These are phyloP conservation scores for Penicillium malachiteum DNA, from an alignment of 495 filamentous ascomycete species.

Conservation along the genomic window DNA sequence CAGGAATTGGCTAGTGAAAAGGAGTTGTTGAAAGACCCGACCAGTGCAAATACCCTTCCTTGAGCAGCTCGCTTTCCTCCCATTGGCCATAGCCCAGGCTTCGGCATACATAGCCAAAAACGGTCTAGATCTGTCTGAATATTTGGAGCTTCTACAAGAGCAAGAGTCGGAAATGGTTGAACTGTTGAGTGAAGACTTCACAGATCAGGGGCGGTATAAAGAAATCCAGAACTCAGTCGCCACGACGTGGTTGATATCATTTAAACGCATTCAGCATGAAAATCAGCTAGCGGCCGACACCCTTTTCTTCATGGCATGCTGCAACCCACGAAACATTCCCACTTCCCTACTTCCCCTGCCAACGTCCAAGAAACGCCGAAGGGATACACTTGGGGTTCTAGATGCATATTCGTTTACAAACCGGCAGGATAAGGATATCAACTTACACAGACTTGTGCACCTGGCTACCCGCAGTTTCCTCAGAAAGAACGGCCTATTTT, in stretches of 20 bases:
- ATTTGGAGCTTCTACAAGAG: slow-evolving; percentile 30
- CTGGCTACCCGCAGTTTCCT: slow-evolving; percentile 35
- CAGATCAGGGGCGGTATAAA: slow-evolving; percentile 37
- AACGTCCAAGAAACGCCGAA: slow-evolving; percentile 8
- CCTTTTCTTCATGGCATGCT: slow-evolving; percentile 41
- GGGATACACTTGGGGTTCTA: slow-evolving; percentile 31
- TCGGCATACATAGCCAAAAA: slow-evolving; percentile 48
- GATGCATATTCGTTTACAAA: slow-evolving; percentile 24
- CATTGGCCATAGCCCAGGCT: slow-evolving; percentile 50
- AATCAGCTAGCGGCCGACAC: slow-evolving; percentile 36
- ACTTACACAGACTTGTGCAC: slow-evolving; percentile 38
- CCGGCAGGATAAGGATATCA: slow-evolving; percentile 4
- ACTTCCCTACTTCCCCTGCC: slow-evolving; percentile 22
- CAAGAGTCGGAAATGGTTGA: slow-evolving; percentile 31
- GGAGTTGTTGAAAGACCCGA: slow-evolving; percentile 10
- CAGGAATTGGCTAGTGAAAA: neutral
- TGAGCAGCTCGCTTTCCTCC: slow-evolving; percentile 36
- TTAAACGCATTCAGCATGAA: slow-evolving; percentile 37
- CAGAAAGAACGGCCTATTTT: slow-evolving; percentile 9
- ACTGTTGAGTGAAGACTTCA: slow-evolving; percentile 38
- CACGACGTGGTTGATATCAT: slow-evolving; percentile 50
- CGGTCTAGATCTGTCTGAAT: slow-evolving; percentile 15
- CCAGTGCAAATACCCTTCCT: slow-evolving; percentile 26
- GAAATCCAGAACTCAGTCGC: slow-evolving; percentile 38
- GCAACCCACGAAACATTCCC: slow-evolving; percentile 46